phyloP scores from a whole-genome alignment of 2,329 filamentous ascomycete species.

The Didymella pinodella region DNA sequence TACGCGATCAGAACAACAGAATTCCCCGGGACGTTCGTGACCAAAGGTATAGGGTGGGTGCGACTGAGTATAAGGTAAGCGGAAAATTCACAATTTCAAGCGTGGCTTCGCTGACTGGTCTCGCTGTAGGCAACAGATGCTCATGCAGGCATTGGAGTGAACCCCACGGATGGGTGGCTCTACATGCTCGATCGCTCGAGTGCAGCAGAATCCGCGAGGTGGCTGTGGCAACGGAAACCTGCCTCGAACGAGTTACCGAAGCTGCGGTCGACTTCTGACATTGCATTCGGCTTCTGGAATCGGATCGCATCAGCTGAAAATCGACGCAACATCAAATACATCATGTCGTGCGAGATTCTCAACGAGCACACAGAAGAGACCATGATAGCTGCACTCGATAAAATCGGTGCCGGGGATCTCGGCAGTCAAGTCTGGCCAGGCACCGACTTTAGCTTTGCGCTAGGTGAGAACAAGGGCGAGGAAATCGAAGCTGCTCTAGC shows the following conservation, averaged over 20 bases:
- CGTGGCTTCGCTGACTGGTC: neutral
- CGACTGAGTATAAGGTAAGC: neutral
- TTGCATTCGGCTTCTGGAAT: neutral
- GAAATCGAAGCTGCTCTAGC: neutral
- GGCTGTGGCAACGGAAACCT: neutral
- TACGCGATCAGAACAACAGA: neutral
- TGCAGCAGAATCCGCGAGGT: neutral
- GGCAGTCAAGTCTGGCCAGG: neutral
- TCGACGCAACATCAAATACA: neutral
- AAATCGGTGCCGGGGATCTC: neutral
- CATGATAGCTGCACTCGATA: neutral
- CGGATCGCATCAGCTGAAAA: neutral
- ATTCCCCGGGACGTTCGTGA: neutral
- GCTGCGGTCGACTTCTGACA: neutral
- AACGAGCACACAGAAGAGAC: neutral
- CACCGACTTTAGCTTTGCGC: neutral
- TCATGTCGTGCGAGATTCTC: neutral
- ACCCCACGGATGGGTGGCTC: neutral
- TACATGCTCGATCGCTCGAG: neutral
- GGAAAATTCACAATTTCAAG: neutral
- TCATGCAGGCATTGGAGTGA: neutral
- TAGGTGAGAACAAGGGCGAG: neutral
- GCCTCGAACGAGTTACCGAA: neutral
- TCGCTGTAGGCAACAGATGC: neutral
- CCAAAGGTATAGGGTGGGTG: neutral